Base-by-base conservation (phyloP, 192 early-diverging fungal genomes). In the Podila epicladia region DNA sequence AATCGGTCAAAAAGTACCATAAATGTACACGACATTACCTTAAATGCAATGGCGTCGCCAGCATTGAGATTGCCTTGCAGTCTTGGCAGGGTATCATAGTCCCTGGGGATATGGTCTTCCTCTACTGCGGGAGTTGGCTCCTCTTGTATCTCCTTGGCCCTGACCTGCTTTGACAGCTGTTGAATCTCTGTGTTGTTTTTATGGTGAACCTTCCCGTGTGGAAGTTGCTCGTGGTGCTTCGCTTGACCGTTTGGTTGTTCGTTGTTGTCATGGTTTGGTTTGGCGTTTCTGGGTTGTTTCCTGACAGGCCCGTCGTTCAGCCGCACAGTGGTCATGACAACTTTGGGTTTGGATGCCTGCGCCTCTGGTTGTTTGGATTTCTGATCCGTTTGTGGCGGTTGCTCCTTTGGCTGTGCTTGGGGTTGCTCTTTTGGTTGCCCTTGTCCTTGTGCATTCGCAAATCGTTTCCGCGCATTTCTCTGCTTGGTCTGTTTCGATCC, bases 251-350 rank as follows among this genome's bases (percentile, higher is more conserved):
- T 20, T 32, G 33, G 9, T 28, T 5, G 20, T 64, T 64, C 22
- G 11, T 13, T 58, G 32, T 41, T 37, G 29, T 71, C 9, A 26
- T 26, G 15, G 50, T 58, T 26, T 20, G 17, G 1, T 57, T 57
- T 4, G 15, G 13, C 41, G 41, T 45, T 45, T 17, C 15, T 45
- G 13, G 41, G 41, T 11, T 37, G 35, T n/a, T 45, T 45, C 41
- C 8, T 45, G 41, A 3, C 41, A 45, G 41, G 41, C 41, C 41
- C 5, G 50, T 79, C 77, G 28, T 63, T 24, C 19, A 80, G 62
- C 5, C 64, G 62, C 15, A 73, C 67, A 8, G 65, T 69, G 11
- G 77, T 80, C 66, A 80, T 72, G n/a, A 73, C 17, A 19, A 80
- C 49, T n/a, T 80, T 80, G 20, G 75, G 41, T 8, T 45, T 22